Conservation (phyloP, 2,329 filamentous ascomycete species). For the Fusarium pseudoanthophilum region DNA sequence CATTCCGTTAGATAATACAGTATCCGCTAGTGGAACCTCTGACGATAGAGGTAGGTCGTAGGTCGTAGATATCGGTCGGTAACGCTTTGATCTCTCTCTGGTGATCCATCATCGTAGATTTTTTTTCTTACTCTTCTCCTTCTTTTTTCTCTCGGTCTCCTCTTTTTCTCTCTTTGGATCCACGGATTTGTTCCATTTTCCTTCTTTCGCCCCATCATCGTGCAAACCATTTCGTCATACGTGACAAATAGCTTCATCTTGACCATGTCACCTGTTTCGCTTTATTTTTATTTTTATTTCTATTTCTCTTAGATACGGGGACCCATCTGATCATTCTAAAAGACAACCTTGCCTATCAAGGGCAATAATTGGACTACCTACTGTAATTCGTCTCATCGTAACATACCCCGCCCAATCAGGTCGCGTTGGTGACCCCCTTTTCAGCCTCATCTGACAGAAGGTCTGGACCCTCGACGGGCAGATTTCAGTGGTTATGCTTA, state of each 20-base stretch:
- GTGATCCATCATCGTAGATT: background rate
- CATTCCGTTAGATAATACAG: constrained; percentile 47
- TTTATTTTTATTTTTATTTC: background rate
- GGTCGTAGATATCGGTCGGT: background rate
- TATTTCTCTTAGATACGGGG: background rate
- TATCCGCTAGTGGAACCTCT: constrained; percentile 33
- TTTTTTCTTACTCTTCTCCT: background rate
- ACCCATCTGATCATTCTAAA: background rate
- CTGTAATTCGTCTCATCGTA: constrained; percentile 11
- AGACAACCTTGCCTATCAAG: background rate
- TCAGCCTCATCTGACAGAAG: constrained; percentile 40
- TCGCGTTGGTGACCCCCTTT: constrained; percentile 29
- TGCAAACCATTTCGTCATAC: constrained; percentile 28
- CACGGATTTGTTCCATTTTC: constrained; percentile 33
- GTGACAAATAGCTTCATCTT: constrained; percentile 38
- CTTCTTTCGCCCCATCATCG: constrained; percentile 19
- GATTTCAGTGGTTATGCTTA: constrained; percentile 28
- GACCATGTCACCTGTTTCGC: constrained; percentile 1
- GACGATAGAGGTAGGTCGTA: constrained; percentile 6
- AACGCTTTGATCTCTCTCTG: constrained; percentile 28
- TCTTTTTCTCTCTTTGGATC: background rate
- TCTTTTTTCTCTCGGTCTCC: background rate
- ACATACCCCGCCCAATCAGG: constrained; percentile 16
- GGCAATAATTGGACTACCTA: constrained; percentile 4
- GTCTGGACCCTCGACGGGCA: constrained; percentile 20